phyloP scores from a whole-genome alignment of 2,329 filamentous ascomycete species.

The Dothideomycetes sp. region DNA sequence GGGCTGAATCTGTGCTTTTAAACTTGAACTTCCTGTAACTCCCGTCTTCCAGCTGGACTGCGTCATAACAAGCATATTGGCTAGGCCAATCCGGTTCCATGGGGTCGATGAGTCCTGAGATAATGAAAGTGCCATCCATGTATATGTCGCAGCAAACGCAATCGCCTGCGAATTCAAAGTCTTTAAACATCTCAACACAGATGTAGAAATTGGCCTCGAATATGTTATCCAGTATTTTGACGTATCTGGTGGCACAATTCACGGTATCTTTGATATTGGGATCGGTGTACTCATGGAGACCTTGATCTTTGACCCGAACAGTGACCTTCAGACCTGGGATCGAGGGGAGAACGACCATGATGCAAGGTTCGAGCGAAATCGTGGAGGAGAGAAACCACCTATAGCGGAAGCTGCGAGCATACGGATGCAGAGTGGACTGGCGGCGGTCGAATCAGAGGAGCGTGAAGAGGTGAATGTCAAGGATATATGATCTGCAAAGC shows the following conservation, averaged over 20 bases:
- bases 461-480: neutral
- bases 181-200: slow-evolving; percentile 4
- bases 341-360: slow-evolving; percentile 17
- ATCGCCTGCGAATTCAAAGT: slow-evolving; percentile 14
- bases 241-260: slow-evolving; percentile 18
- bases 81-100: neutral
- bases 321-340: slow-evolving; percentile 18
- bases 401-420: too few relatives aligned
- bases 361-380: too few relatives aligned
- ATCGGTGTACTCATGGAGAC: slow-evolving; percentile 19
- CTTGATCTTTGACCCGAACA: slow-evolving; percentile 15
- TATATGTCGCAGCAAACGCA: slow-evolving; percentile 11
- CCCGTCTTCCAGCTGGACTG: neutral
- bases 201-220: slow-evolving; percentile 18
- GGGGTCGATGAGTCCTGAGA: neutral
- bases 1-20: too few relatives aligned
- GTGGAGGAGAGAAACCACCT: too few relatives aligned
- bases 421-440: neutral
- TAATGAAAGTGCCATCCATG: slow-evolving; percentile 14
- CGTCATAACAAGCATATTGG: neutral
- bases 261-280: slow-evolving; percentile 5
- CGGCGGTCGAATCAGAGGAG: neutral
- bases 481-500: neutral
- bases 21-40: neutral
- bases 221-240: slow-evolving; percentile 18